Conservation (phyloP, 306 rosid species). For the Erythrophleum fordii region DNA sequence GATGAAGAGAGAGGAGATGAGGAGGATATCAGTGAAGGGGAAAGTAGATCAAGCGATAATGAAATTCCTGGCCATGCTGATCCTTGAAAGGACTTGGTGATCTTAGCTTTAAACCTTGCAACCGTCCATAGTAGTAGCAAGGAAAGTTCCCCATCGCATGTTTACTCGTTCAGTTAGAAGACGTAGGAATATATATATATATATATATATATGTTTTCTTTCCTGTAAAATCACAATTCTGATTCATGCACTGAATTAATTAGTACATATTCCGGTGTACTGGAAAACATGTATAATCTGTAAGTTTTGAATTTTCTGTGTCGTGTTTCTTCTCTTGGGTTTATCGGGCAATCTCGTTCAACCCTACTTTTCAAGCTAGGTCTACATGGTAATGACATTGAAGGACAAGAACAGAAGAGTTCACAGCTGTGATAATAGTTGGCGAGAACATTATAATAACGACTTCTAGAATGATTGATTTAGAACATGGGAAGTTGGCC, state of each 20-base stretch:
- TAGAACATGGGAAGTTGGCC: background rate
- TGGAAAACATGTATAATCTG: constrained; percentile 2
- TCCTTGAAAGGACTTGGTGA: constrained; percentile 49
- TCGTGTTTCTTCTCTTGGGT: background rate
- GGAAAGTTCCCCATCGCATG: too few species aligned
- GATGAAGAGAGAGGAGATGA: constrained; percentile 77
- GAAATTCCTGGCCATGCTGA: constrained; percentile 88
- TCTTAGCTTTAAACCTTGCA: constrained; percentile 26
- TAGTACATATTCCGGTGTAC: constrained; percentile 7
- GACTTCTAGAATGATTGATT: background rate
- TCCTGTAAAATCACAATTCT: too few species aligned
- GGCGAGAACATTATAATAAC: background rate
- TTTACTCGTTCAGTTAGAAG: too few species aligned
- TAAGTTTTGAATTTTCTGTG: background rate
- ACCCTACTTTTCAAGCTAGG: background rate
- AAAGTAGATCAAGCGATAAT: constrained; percentile 70
- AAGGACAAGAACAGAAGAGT: background rate
- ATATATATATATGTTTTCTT: too few species aligned
- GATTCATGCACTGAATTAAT: constrained; percentile 11
- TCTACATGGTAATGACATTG: background rate
- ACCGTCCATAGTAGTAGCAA: constrained; percentile 29
- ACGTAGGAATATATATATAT: too few species aligned
- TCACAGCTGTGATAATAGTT: background rate
- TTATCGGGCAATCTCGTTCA: too few species aligned
- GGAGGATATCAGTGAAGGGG: constrained; percentile 72